phyloP scores from a whole-genome alignment of 2,329 filamentous ascomycete species.

The Tolypocladium tundrense region DNA sequence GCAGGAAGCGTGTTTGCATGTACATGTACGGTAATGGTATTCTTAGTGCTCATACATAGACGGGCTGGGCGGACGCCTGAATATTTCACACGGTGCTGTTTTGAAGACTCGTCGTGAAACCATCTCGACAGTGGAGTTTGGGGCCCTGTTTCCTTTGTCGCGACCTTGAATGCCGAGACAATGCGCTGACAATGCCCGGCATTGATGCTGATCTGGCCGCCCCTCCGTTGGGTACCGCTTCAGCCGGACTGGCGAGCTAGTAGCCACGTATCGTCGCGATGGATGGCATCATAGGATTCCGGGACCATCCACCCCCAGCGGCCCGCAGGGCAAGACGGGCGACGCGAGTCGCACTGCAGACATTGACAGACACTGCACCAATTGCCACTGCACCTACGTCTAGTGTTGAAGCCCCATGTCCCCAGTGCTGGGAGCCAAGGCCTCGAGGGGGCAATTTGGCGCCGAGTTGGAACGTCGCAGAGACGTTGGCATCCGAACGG shows the following conservation, averaged over 20 bases:
- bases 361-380: background rate
- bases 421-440: background rate
- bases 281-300: conserved; percentile 1
- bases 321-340: background rate
- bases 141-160: background rate
- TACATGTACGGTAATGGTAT: background rate
- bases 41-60: background rate
- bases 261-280: background rate
- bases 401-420: background rate
- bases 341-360: background rate
- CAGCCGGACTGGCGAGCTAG: background rate
- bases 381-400: background rate
- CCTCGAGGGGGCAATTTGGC: background rate
- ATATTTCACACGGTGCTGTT: background rate
- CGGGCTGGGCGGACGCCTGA: background rate
- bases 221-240: background rate
- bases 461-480: conserved; percentile 1
- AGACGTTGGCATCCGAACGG: background rate
- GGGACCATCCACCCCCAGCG: background rate
- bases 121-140: background rate
- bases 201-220: background rate
- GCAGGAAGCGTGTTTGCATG: conserved; percentile 2
- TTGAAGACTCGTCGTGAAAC: background rate
- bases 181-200: background rate
- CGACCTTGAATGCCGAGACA: background rate